Percentiles rank a stretch among this genome's conserved stretches.
Evolutionary conservation across 495 filamentous ascomycete genomes (phyloP).

Genomic region (Trichoderma gamsii): DNA sequence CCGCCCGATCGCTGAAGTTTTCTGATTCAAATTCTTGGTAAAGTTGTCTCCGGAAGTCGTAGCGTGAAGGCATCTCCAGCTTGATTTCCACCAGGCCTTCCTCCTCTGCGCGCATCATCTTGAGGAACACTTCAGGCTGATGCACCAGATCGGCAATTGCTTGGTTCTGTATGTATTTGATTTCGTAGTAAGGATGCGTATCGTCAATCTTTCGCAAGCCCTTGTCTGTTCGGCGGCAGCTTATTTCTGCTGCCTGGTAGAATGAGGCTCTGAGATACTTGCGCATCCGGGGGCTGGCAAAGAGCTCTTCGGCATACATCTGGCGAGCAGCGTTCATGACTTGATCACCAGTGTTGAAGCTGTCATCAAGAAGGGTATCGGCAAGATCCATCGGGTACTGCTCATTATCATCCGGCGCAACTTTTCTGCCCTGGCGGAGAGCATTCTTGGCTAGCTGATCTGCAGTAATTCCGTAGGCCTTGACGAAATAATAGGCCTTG

Average conservation of each 20-base stretch:
- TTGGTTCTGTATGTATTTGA: slow-evolving; percentile 92
- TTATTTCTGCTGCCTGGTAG: slow-evolving; percentile 74
- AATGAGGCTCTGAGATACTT: slow-evolving; percentile 75
- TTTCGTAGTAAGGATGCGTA: slow-evolving; percentile 91
- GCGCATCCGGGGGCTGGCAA: slow-evolving; percentile 81
- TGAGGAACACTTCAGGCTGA: slow-evolving; percentile 79
- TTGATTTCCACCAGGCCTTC: slow-evolving; percentile 84
- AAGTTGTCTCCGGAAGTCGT: slow-evolving; percentile 64
- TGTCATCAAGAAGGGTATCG: slow-evolving; percentile 60
- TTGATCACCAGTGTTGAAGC: slow-evolving; percentile 69
- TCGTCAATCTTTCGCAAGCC: slow-evolving; percentile 92
- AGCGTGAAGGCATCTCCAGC: slow-evolving; percentile 66
- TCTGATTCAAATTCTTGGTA: slow-evolving; percentile 83
- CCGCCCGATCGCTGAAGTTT: slow-evolving; percentile 89
- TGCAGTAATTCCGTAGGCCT: slow-evolving; percentile 82
- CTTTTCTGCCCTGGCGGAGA: slow-evolving; percentile 65
- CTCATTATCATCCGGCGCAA: slow-evolving; percentile 75
- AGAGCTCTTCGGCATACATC: slow-evolving; percentile 88
- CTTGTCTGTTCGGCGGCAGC: slow-evolving; percentile 87
- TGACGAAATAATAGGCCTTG: slow-evolving; percentile 74
- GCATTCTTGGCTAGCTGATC: slow-evolving; percentile 82
- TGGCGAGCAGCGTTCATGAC: slow-evolving; percentile 72
- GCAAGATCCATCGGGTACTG: slow-evolving; percentile 77
- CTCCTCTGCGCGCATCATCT: slow-evolving; percentile 94
- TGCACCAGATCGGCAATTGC: slow-evolving; percentile 71